Evolutionary conservation across 1,139 yeast species (phyloP).

Genomic region (Blastobotrys serpentis): DNA sequence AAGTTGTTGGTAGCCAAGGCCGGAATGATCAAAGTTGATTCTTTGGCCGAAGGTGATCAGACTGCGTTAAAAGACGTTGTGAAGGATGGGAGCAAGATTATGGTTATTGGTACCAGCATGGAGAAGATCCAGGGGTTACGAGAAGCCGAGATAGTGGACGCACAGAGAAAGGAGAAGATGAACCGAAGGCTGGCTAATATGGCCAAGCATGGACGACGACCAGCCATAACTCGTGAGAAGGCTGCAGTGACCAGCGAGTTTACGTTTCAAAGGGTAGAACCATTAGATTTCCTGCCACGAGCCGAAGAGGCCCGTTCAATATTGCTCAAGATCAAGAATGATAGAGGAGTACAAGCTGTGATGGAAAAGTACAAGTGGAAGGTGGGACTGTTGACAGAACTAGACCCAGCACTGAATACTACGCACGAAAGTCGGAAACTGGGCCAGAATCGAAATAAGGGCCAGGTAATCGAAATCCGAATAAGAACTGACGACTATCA

Average conservation of each 20-base stretch:
- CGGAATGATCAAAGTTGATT: constrained; percentile 30
- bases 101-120: constrained; percentile 34
- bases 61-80: constrained; percentile 23
- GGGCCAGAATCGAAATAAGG: constrained; percentile 41
- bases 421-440: constrained; percentile 32
- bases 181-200: constrained; percentile 15
- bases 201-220: constrained; percentile 7
- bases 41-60: constrained; percentile 20
- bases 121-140: constrained; percentile 29
- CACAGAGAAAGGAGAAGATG: constrained; percentile 20
- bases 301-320: constrained; percentile 34
- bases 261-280: constrained; percentile 38
- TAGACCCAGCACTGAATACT: constrained; percentile 43
- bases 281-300: constrained; percentile 37
- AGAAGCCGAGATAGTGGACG: constrained; percentile 29
- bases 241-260: constrained; percentile 21
- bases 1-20: constrained; percentile 34
- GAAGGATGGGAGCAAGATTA: constrained; percentile 28
- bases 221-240: constrained; percentile 13
- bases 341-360: constrained; percentile 39
- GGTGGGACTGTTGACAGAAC: constrained; percentile 41
- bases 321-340: constrained; percentile 37
- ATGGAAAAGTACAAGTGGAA: constrained; percentile 40
- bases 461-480: constrained; percentile 41
- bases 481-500: constrained; percentile 42